Evolutionary conservation across 1,139 yeast species (phyloP), one percentile per base, ranked within the genome.

Genomic region (Diutina mesorugosa): DNA sequence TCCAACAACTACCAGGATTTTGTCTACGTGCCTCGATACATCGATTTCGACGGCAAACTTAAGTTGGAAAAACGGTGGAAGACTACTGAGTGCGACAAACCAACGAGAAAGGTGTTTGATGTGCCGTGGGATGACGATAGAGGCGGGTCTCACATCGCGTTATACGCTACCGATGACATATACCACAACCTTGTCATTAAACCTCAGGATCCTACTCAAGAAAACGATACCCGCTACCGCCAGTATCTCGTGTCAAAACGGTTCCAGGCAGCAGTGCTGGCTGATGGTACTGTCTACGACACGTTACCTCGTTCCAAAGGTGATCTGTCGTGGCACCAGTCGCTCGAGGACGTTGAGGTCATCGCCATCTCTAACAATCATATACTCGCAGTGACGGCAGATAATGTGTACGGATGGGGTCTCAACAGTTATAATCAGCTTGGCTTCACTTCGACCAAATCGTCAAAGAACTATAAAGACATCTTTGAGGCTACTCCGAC

Each of bases 381-480:
- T 0, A 64, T 89, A 32, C 77, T 67, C 0, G 64, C 87, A 29
- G 79, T 87, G 0, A 63, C 70, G 1, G 64, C 69, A 10, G 84
- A 84, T 47, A 76, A 76, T 21, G 72, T 89, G 1, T 87, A 75
- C 61, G 70, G 91, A 0, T 90, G 96, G 96, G 97, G 97, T 0
- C 73, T 83, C 59, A 89, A 89, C 64, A 73, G 75, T 35, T 78
- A 69, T 64, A 78, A 78, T 26, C 96, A 89, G 66, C 69, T 89
- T 21, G 96, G 96, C 0, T 79, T 77, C 60, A 65, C 71, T 0
- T 72, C 80, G 0, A 72, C 74, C 28, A 60, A 62, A 60, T 67
- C 67, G 1, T 74, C 73, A 58, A 79, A 76, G 56, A 61, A 73
- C 4, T 60, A 65, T 0, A 45, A 45, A n/a, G 53, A 50, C 10